Evolutionary conservation across 306 rosid species (phyloP), one percentile per base, ranked within the genome.

Genomic region (Vachellia collinsii): DNA sequence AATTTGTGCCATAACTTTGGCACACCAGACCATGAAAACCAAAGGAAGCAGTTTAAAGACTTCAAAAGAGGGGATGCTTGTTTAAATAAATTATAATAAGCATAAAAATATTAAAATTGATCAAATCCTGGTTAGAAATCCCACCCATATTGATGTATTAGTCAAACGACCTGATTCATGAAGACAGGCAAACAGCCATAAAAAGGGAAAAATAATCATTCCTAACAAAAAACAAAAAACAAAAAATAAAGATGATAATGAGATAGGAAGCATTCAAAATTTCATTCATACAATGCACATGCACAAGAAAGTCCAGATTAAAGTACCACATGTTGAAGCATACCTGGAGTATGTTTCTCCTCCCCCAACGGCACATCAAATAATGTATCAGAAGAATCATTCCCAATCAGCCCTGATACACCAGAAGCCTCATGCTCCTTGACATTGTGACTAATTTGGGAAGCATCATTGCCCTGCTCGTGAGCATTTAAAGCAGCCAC

Each of bases 291-390:
- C 42, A 61, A 59, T 38, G 42, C n/a, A 58, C 12, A 44, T 43
- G 23, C 47, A 65, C 20, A 47, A 37, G 20, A 72, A 53, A 44
- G 17, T 70, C 11, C 37, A 34, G 29, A 74, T 66, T 56, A 38
- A 41, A 51, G 25, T 54, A 54, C 47, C 48, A 16, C n/a, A 50
- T n/a, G 62, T 37, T 70, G 73, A 70, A 65, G 56, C 66, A 17
- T 86, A 92, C 97, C 97, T 84, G 86, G 43, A 39, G 79, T n/a
- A 19, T 37, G 81, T 70, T 86, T 88, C 79, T 82, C 90, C 74
- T 89, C 90, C 64, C 67, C 81, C 34, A 58, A 84, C 74, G 87
- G 88, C 71, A 83, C 88, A 59, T 87, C 92, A 68, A 79, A 85
- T 68, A 89, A 79, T 74, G 77, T 87, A 59, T 84, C 86, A 50